Conservation (phyloP, 371 early-diverging fungal species). For the Lichtheimia corymbifera region DNA sequence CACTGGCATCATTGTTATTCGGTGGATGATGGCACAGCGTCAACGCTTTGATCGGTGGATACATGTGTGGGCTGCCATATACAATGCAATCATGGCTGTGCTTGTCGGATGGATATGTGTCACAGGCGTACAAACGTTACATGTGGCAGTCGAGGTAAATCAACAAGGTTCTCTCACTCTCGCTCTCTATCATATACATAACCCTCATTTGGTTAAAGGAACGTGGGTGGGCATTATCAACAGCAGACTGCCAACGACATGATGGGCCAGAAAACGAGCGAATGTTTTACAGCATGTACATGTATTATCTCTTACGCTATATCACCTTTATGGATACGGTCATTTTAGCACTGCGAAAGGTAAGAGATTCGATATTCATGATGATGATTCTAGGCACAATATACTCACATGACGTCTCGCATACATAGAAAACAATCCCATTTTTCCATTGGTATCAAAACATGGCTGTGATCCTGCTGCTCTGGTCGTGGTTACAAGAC, state of each 20-base stretch:
- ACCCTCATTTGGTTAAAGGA: not conserved
- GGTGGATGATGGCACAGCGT: slow-evolving; percentile 29
- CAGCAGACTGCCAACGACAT: slow-evolving; percentile 2
- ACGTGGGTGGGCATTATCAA: not conserved
- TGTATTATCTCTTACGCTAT: slow-evolving; percentile 21
- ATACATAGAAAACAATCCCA: slow-evolving; percentile 22
- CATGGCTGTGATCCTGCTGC: slow-evolving; percentile 19
- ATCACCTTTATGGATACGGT: slow-evolving; percentile 22
- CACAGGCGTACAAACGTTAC: not conserved
- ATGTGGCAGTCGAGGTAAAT: not conserved
- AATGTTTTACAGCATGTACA: slow-evolving; percentile 23
- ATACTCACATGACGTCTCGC: no score
- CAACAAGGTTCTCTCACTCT: not conserved
- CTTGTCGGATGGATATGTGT: slow-evolving; percentile 10
- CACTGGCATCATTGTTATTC: slow-evolving; percentile 16
- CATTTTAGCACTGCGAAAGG: slow-evolving; percentile 25
- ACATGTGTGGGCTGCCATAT: slow-evolving; percentile 1
- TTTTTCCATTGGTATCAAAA: slow-evolving; percentile 32
- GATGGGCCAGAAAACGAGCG: slow-evolving; percentile 2
- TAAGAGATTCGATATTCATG: not conserved
- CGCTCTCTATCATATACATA: no score
- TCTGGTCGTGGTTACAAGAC: slow-evolving; percentile 29
- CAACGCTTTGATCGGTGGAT: slow-evolving; percentile 14
- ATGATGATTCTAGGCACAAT: no score
- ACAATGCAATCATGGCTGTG: slow-evolving; percentile 14